A percentile compares a stretch with the other conserved stretches of the same genome.
Conservation (phyloP, 202 grass and related monocot genomes). For the Panicum virgatum region DNA sequence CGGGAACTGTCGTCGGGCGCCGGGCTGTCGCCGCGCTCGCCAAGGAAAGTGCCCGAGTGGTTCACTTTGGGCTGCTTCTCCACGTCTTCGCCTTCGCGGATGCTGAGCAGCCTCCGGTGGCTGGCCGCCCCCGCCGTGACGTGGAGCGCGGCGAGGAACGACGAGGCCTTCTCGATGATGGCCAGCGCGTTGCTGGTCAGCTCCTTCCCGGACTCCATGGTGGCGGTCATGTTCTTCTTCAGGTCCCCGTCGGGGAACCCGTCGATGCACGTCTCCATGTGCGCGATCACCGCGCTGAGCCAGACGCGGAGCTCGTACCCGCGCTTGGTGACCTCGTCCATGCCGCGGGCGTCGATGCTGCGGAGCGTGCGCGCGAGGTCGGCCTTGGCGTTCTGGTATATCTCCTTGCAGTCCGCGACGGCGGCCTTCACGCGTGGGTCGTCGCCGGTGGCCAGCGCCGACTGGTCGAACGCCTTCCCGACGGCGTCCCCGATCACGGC, state of each 20-base stretch:
- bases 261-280: conserved; percentile 77
- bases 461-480: conserved; percentile 34
- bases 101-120: conserved; percentile 26
- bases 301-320: conserved; percentile 48
- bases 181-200: conserved; percentile 70
- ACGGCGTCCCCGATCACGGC: conserved; percentile 51
- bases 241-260: conserved; percentile 65
- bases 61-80: background rate
- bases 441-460: conserved; percentile 30
- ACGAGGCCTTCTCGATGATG: conserved; percentile 51
- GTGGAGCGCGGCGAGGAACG: conserved; percentile 38
- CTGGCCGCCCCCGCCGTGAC: background rate
- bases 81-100: background rate
- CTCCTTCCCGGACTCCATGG: conserved; percentile 55
- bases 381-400: conserved; percentile 41
- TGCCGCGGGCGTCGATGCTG: conserved; percentile 35
- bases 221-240: conserved; percentile 55
- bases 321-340: conserved; percentile 29
- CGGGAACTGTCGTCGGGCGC: background rate
- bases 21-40: background rate
- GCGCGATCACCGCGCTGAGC: conserved; percentile 63
- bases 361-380: conserved; percentile 49
- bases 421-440: conserved; percentile 53
- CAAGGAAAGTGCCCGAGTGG: background rate
- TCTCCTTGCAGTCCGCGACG: conserved; percentile 59